Percentiles rank a stretch among this genome's conserved stretches.
These are phyloP conservation scores for Paecilomyces sp. DNA, from an alignment of 2,329 filamentous ascomycete species.

Conservation along the genomic window DNA sequence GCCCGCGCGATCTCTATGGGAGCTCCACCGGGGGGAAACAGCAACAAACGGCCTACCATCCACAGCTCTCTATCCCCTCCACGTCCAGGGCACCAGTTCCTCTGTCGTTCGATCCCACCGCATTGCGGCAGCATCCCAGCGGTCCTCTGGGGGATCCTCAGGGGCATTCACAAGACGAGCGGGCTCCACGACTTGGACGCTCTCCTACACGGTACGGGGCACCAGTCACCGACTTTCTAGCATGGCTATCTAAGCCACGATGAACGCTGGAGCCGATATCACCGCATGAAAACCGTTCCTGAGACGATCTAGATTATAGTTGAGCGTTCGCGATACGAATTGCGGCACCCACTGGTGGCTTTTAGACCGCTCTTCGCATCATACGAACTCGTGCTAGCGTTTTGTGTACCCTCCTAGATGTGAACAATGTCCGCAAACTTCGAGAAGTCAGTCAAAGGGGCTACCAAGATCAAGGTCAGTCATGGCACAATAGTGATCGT, in stretches of 20 bases:
- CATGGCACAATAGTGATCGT: slow-evolving; percentile 7
- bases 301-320: not conserved
- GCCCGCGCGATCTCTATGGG: not conserved
- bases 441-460: slow-evolving; percentile 98
- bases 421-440: slow-evolving; percentile 55
- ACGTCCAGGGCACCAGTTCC: not conserved
- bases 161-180: not conserved
- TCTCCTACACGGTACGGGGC: not conserved
- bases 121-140: not conserved
- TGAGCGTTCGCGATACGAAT: not conserved
- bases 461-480: slow-evolving; percentile 88
- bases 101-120: not conserved
- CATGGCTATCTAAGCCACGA: not conserved
- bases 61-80: not conserved
- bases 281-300: not conserved
- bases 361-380: not conserved
- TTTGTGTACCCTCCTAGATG: not conserved
- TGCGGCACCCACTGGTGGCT: not conserved
- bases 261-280: not conserved
- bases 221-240: not conserved
- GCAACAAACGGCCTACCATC: not conserved
- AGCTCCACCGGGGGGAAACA: not conserved
- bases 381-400: not conserved
- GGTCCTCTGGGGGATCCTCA: not conserved
- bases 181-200: not conserved